Conservation (phyloP, 2,329 filamentous ascomycete species). For the Arthroderma sp. region DNA sequence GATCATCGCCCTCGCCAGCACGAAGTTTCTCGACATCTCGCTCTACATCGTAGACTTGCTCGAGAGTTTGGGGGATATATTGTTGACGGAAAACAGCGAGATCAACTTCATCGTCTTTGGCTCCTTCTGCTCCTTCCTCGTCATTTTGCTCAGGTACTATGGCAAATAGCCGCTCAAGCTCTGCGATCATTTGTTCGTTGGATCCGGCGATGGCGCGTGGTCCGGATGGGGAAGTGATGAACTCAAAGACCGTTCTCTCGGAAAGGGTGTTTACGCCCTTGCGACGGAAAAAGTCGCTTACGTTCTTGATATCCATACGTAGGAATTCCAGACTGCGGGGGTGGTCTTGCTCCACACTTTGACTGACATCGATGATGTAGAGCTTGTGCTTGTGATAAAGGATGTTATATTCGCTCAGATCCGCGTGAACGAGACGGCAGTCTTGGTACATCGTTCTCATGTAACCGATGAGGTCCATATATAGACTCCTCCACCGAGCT, state of each 20-base stretch:
- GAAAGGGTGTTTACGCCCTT: constrained; percentile 70
- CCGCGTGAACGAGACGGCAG: constrained; percentile 84
- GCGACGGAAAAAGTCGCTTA: constrained; percentile 79
- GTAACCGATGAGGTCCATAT: constrained; percentile 69
- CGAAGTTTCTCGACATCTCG: constrained; percentile 70
- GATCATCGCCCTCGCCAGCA: constrained; percentile 57
- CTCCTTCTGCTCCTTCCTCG: constrained; percentile 32
- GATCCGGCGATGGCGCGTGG: constrained; percentile 18
- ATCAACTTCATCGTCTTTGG: constrained; percentile 57
- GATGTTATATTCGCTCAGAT: constrained; percentile 96
- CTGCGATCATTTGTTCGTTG: constrained; percentile 45
- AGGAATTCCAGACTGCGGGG: constrained; percentile 84
- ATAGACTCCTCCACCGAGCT: constrained; percentile 62
- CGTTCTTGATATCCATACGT: constrained; percentile 97
- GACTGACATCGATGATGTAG: constrained; percentile 94
- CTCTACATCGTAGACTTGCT: constrained; percentile 94
- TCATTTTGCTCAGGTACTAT: constrained; percentile 37
- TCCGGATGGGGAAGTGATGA: constrained; percentile 55
- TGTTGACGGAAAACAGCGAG: constrained; percentile 90
- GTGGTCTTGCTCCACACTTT: constrained; percentile 94
- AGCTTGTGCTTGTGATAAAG: constrained; percentile 72
- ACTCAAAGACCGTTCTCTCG: constrained; percentile 71
- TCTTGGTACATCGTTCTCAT: constrained; percentile 91
- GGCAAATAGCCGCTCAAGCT: constrained; percentile 55
- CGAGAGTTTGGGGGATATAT: constrained; percentile 89